Base-by-base conservation (phyloP, 1,284 basidiomycete genomes). In the Entoloma clypeatum region DNA sequence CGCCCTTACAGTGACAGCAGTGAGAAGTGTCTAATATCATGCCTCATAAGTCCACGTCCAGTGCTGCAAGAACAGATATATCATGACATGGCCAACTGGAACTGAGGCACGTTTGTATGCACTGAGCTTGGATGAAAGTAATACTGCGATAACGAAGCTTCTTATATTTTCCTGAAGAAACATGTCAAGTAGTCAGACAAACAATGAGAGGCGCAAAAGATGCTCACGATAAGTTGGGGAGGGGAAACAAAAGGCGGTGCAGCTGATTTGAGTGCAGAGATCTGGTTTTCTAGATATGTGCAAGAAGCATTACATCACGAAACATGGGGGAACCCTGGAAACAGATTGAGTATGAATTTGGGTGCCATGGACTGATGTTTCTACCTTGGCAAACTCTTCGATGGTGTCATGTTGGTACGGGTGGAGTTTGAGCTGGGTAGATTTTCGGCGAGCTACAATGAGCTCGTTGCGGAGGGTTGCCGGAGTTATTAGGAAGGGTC, bases 161-260 rank as follows among this genome's bases (percentile, higher is more conserved):
- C 46, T 46, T 22, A 49, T 49, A 28, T 46, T 49, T 31, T 23
- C 22, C 41, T 43, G n/a, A n/a, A n/a, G n/a, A n/a, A 29, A 28
- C 7, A 21, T 14, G n/a, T 11, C 24, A 22, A 29, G 17, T n/a
- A 35, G 32, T 19, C 11, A 14, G 7, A n/a, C 6, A 38, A n/a
- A 18, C 16, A 4, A 17, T 16, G 10, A 7, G 26, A 5, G 7
- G 28, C 16, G 25, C 14, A 8, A 8, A 27, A 26, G 28, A 33
- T 22, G 9, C 36, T 22, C 9, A 46, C 36, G 29, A 23, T 17
- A 22, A 46, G 35, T 17, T 32, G 34, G 7, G 22, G 17, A 19
- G 26, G 19, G 4, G 43, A 35, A 14, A 10, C 29, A 32, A 41
- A 46, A 0, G 21, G 38, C 16, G 42, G 41, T 13, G 26, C 32